A percentile compares a stretch with the other conserved stretches of the same genome.
Evolutionary conservation across 495 filamentous ascomycete species (phyloP).

Genomic region (Aspergillus ellipticus): DNA sequence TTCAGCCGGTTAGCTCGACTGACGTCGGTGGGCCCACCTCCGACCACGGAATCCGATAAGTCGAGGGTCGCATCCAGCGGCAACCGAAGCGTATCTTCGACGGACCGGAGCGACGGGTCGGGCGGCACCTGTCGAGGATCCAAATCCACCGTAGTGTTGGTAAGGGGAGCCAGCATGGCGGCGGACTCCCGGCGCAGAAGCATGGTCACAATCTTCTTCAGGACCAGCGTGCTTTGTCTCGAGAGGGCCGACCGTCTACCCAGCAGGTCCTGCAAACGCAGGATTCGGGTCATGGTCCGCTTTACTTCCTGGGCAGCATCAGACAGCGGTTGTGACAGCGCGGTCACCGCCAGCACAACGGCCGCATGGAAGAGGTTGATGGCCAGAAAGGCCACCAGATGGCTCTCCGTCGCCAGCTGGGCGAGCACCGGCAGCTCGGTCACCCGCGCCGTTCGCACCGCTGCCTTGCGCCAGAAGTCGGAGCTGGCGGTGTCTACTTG

Average conservation of each 20-base stretch:
- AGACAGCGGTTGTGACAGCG: conserved; percentile 30
- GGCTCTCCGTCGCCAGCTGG: conserved; percentile 27
- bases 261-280: conserved; percentile 27
- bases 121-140: conserved; percentile 1
- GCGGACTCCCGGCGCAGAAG: conserved; percentile 25
- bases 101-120: conserved; percentile 13
- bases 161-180: conserved; percentile 23
- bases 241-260: conserved; percentile 27
- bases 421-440: conserved; percentile 23
- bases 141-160: not conserved
- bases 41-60: conserved; percentile 1
- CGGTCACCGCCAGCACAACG: conserved; percentile 30
- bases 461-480: conserved; percentile 29
- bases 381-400: conserved; percentile 31
- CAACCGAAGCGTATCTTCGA: conserved; percentile 26
- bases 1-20: conserved; percentile 20
- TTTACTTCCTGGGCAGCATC: conserved; percentile 32
- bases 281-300: conserved; percentile 29
- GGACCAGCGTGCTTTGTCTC: conserved; percentile 26
- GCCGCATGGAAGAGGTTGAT: conserved; percentile 36
- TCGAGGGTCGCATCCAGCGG: conserved; percentile 18
- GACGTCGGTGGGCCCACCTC: conserved; percentile 6
- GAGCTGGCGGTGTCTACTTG: conserved; percentile 11
- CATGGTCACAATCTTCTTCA: conserved; percentile 25
- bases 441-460: conserved; percentile 26